Percentiles rank a stretch among this genome's conserved stretches.
These are phyloP conservation scores for Anisodus tanguticus DNA, from an alignment of 257 asterid genomes.

Conservation along the genomic window DNA sequence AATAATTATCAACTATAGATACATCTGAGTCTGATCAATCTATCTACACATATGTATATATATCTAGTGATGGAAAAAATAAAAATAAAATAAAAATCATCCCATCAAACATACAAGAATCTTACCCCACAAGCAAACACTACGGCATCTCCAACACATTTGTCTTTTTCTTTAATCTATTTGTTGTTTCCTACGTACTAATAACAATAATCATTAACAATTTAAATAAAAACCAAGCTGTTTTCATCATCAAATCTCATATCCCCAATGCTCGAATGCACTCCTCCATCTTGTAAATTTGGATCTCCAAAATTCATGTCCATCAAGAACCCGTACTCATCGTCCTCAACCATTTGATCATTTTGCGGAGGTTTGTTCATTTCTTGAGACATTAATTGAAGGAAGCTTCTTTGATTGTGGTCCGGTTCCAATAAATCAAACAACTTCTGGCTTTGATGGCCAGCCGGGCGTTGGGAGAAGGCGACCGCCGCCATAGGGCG, in stretches of 20 bases:
- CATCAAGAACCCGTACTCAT: conserved; percentile 42
- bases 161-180: neutral
- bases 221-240: conserved; percentile 49
- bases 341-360: conserved; percentile 40
- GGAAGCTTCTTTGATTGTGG: conserved; percentile 23
- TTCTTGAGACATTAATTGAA: conserved; percentile 32
- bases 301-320: conserved; percentile 43
- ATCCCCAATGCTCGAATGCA: conserved; percentile 32
- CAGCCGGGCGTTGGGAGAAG: conserved; percentile 32
- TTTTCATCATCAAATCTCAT: conserved; percentile 50
- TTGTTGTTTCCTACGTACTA: neutral
- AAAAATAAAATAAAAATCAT: neutral
- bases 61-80: neutral
- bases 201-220: neutral
- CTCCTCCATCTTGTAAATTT: conserved; percentile 28
- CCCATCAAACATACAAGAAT: conserved; percentile 20
- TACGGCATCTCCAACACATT: neutral
- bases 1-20: neutral
- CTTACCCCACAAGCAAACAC: conserved; percentile 20
- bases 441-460: conserved; percentile 24
- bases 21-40: neutral
- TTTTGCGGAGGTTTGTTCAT: conserved; percentile 26
- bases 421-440: neutral
- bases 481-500: conserved; percentile 41
- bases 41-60: neutral